Conservation (phyloP, 805 yeast genomes). For the Huiozyma sinensis region DNA sequence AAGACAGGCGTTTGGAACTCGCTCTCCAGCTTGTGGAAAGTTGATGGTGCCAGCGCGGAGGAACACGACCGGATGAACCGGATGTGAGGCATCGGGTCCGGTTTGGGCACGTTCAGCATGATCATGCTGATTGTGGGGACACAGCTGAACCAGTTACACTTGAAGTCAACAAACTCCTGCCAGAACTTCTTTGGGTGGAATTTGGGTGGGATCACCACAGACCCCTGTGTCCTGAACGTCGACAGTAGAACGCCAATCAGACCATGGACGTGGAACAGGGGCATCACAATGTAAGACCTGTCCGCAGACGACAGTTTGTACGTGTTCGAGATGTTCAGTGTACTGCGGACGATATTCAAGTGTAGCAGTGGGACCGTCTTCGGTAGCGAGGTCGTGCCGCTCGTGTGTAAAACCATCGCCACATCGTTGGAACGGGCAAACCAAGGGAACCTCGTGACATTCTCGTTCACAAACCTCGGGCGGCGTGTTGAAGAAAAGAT, state of each 20-base stretch:
- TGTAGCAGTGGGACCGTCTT: slow-evolving; percentile 68
- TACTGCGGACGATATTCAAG: slow-evolving; percentile 48
- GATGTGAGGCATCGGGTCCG: slow-evolving; percentile 41
- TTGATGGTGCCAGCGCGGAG: slow-evolving; percentile 56
- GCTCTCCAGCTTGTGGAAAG: slow-evolving; percentile 45
- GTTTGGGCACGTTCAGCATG: slow-evolving; percentile 41
- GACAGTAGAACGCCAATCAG: slow-evolving; percentile 55
- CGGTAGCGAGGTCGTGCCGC: slow-evolving; percentile 71
- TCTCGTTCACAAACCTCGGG: slow-evolving; percentile 26
- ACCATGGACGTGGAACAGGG: slow-evolving; percentile 70
- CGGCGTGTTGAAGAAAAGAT: slow-evolving; percentile 18
- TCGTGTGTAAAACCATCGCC: slow-evolving; percentile 59
- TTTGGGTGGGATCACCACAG: slow-evolving; percentile 48
- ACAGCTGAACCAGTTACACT: slow-evolving; percentile 64
- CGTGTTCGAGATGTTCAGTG: slow-evolving; percentile 47
- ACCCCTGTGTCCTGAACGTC: slow-evolving; percentile 49
- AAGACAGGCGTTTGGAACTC: slow-evolving; percentile 56
- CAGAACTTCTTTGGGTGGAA: slow-evolving; percentile 56
- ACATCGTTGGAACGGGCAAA: slow-evolving; percentile 39
- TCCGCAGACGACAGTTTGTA: slow-evolving; percentile 42
- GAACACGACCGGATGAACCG: slow-evolving; percentile 67
- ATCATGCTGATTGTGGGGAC: slow-evolving; percentile 72
- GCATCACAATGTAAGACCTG: slow-evolving; percentile 59
- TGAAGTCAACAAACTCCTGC: slow-evolving; percentile 39
- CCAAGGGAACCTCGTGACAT: slow-evolving; percentile 29